Evolutionary conservation across 2,329 filamentous ascomycete genomes (phyloP).

Genomic region (Domatiomyces catenatus): DNA sequence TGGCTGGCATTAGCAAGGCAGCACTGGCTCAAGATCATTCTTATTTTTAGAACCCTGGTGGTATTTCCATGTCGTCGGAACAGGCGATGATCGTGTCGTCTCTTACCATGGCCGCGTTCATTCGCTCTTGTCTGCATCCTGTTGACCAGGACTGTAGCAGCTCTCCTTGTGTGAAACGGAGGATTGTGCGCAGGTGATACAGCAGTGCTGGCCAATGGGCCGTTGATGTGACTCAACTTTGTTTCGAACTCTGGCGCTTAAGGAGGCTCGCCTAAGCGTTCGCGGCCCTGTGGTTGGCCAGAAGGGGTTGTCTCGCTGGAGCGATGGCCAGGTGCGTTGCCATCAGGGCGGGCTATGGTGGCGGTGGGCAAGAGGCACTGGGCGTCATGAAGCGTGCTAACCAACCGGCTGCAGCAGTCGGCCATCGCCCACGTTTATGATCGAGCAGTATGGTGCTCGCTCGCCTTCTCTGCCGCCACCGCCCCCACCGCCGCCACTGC

Average conservation of each 20-base stretch:
- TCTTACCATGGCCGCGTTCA: not conserved
- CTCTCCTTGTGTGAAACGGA: not conserved
- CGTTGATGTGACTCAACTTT: not conserved
- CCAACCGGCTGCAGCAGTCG: not conserved
- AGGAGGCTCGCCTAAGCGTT: not conserved
- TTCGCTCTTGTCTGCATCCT: not conserved
- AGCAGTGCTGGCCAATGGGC: not conserved
- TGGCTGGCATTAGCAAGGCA: not conserved
- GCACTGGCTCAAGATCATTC: not conserved
- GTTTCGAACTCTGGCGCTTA: not conserved
- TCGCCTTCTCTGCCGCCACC: constrained; percentile 4
- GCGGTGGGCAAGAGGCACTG: not conserved
- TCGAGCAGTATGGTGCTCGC: not conserved
- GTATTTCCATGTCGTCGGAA: not conserved
- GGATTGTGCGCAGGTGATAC: not conserved
- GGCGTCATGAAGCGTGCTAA: not conserved
- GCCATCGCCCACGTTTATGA: not conserved
- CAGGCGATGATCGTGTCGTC: not conserved
- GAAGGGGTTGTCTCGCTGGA: not conserved
- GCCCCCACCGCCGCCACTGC: constrained; percentile 12
- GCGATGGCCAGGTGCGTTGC: not conserved
- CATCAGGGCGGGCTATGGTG: not conserved
- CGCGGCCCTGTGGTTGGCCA: not conserved
- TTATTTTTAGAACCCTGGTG: not conserved
- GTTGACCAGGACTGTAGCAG: not conserved